Evolutionary conservation across 1,284 basidiomycete species (phyloP).

Genomic region (Peniophora sp.): DNA sequence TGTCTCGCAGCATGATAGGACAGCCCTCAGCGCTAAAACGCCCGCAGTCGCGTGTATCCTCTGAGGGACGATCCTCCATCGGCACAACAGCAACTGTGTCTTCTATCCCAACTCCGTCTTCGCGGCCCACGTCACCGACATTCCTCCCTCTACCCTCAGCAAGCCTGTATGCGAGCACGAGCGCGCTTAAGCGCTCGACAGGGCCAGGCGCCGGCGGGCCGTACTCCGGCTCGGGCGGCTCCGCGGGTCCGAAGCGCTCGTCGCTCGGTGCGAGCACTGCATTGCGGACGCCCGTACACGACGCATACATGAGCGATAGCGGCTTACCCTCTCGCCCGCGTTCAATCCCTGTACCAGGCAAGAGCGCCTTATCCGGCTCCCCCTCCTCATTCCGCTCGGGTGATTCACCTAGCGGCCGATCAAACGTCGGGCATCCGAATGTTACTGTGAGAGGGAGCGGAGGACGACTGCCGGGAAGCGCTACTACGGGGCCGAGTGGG

Average conservation of each 20-base stretch:
- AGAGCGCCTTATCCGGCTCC: conserved; percentile 15
- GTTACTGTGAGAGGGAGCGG: conserved; percentile 28
- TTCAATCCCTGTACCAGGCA: conserved; percentile 26
- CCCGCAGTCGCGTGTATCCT: conserved; percentile 55
- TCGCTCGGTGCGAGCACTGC: conserved; percentile 41
- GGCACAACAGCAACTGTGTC: conserved; percentile 51
- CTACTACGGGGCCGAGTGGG: conserved; percentile 20
- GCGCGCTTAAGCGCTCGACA: conserved; percentile 50
- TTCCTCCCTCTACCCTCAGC: conserved; percentile 59
- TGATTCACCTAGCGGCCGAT: conserved; percentile 23
- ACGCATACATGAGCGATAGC: conserved; percentile 17
- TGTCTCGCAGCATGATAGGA: conserved; percentile 26
- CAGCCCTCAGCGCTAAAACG: conserved; percentile 38
- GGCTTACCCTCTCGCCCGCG: conserved; percentile 25
- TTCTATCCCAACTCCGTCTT: conserved; percentile 59
- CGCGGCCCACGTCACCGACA: conserved; percentile 68
- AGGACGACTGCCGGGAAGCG: conserved; percentile 17
- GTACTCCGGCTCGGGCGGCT: conserved; percentile 14
- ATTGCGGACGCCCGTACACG: conserved; percentile 8
- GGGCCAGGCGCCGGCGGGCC: conserved; percentile 32
- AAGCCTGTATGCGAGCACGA: conserved; percentile 31
- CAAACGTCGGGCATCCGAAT: conserved; percentile 35
- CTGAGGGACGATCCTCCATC: conserved; percentile 33
- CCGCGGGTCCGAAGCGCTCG: conserved; percentile 35
- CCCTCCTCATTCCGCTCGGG: conserved; percentile 12